Base-by-base conservation (phyloP, 495 filamentous ascomycete genomes). In the Neurospora sp. region DNA sequence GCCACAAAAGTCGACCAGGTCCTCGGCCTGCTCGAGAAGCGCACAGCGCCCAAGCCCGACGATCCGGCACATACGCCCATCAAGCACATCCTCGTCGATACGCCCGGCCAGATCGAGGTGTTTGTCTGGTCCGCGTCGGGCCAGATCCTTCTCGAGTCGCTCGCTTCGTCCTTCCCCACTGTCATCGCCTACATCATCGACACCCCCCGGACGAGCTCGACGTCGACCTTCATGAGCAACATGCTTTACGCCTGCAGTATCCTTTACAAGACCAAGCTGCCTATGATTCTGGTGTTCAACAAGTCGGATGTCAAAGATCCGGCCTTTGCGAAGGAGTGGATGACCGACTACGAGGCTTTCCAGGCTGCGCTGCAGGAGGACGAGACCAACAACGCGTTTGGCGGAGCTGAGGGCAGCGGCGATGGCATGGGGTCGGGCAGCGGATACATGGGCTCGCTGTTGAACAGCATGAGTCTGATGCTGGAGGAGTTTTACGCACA, bases 161-260 rank as follows among this genome's bases (percentile, higher is more conserved):
- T 99, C 54, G 96, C 96, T 0, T 95, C 93, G 6, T 91, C 92
- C 5, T 98, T 98, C 78, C 96, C 96, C 3, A 98, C 96, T 0
- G 93, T 99, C 1, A 92, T 99, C 74, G 96, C 96, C 75, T 99
- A 99, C 80, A 90, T 99, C 48, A 95, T 99, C 80, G 96, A 99
- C 81, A 99, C 96, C 1, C 96, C 96, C 5, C 90, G 96, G 38
- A 94, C 93, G 18, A 91, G 91, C 70, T 95, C 93, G 59, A 98
- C 96, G 9, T 92, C 90, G 74, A 98, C 96, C 0, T 99, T 99
- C 82, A 98, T 99, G 96, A 93, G 91, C 81, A 99, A 99, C 85
- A 99, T 99, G 96, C 90, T 99, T 31, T 98, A 99, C 81, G 96
- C 96, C 3, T 98, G 96, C 87, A 93, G 90, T 78, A 99, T 99